Evolutionary conservation across 805 yeast genomes (phyloP).

Genomic region (Suhomyces kilbournensis): DNA sequence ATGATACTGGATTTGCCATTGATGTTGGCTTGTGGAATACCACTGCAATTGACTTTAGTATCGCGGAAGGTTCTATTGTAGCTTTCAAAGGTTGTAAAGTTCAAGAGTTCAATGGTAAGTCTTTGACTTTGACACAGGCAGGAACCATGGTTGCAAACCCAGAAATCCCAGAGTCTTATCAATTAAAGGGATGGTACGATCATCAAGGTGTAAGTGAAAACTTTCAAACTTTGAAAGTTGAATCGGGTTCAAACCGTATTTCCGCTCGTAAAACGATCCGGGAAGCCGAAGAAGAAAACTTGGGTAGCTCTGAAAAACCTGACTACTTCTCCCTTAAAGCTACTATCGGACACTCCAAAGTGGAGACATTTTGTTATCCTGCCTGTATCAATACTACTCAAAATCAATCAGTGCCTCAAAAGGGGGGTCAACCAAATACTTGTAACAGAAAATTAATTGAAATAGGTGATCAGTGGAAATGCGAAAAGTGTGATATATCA

Average conservation of each 20-base stretch:
- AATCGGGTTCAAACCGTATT: constrained; percentile 38
- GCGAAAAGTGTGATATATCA: constrained; percentile 82
- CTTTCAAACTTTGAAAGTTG: constrained; percentile 62
- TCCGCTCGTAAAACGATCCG: constrained; percentile 62
- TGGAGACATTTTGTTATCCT: constrained; percentile 82
- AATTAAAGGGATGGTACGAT: constrained; percentile 93
- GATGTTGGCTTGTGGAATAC: constrained; percentile 89
- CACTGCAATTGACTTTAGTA: constrained; percentile 71
- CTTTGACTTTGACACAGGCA: constrained; percentile 74
- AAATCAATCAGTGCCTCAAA: constrained; percentile 11
- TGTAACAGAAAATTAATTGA: constrained; percentile 86
- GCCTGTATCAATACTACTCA: constrained; percentile 65
- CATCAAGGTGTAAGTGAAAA: constrained; percentile 62
- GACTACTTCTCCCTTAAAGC: constrained; percentile 80
- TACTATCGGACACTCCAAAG: constrained; percentile 63
- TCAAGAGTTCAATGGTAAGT: constrained; percentile 83
- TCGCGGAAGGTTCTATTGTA: constrained; percentile 76
- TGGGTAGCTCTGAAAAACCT: constrained; percentile 74
- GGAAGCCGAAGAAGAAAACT: constrained; percentile 61
- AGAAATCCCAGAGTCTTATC: constrained; percentile 82
- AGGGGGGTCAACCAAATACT: constrained; percentile 10
- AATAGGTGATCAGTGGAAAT: constrained; percentile 74
- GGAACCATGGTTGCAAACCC: constrained; percentile 80
- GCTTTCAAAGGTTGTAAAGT: constrained; percentile 91
- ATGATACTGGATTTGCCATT: constrained; percentile 73